phyloP scores from a whole-genome alignment of 75 land plant genomes.

The Pinus taeda region DNA sequence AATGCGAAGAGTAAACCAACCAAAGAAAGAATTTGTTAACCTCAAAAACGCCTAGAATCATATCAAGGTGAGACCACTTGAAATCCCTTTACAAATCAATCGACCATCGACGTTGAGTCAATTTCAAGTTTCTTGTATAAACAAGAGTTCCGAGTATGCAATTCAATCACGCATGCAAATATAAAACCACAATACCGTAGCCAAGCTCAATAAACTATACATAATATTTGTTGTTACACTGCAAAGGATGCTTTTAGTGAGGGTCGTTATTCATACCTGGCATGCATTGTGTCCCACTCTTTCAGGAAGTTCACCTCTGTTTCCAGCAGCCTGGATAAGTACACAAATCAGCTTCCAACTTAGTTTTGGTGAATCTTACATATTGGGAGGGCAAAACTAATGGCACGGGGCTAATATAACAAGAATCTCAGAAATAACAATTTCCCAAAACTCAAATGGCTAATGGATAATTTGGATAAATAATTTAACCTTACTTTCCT shows the following conservation, averaged over 20 bases:
- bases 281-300: slow-evolving; percentile 43
- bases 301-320: slow-evolving; percentile 46
- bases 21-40: too few relatives aligned
- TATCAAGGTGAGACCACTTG: too few relatives aligned
- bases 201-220: background rate
- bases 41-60: too few relatives aligned
- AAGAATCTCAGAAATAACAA: background rate
- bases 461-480: background rate
- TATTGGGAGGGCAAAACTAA: background rate
- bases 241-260: too few relatives aligned
- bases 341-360: background rate
- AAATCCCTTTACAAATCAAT: too few relatives aligned
- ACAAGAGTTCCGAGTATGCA: background rate
- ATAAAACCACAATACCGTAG: background rate
- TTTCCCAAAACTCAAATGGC: background rate
- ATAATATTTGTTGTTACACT: too few relatives aligned
- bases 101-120: too few relatives aligned
- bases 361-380: background rate
- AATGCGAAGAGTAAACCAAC: too few relatives aligned
- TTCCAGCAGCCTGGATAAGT: slow-evolving; percentile 6
- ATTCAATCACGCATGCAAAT: background rate
- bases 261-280: slow-evolving; percentile 23
- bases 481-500: background rate
- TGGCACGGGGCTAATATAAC: background rate
- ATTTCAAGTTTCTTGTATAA: too few relatives aligned